Evolutionary conservation across 805 yeast genomes (phyloP).

Genomic region (Candida arabinofermentans): DNA sequence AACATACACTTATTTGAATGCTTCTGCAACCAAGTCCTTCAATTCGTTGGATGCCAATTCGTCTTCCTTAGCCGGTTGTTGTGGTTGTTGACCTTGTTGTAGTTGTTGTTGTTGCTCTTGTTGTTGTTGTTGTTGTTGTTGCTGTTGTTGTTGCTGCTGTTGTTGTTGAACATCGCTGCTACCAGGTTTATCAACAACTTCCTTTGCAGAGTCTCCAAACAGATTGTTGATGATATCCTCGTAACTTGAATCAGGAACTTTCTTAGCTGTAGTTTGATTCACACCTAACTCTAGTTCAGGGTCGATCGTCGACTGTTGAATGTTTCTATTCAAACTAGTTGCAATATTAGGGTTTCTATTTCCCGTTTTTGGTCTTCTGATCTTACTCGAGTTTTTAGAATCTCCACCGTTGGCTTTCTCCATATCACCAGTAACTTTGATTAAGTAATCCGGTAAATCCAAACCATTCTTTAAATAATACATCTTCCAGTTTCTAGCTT

Average conservation of each 20-base stretch:
- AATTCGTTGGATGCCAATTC: constrained; percentile 27
- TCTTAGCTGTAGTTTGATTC: not conserved
- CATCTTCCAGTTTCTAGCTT: constrained; percentile 94
- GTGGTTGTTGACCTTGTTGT: too few relatives aligned
- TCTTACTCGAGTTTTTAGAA: constrained; percentile 6
- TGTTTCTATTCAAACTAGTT: constrained; percentile 9
- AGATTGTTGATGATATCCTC: constrained; percentile 23
- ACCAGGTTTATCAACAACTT: not conserved
- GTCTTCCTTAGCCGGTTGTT: constrained; percentile 7
- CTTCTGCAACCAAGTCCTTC: constrained; percentile 32
- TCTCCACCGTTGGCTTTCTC: constrained; percentile 31
- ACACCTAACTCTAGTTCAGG: not conserved
- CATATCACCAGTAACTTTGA: constrained; percentile 83
- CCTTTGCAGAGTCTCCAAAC: constrained; percentile 8
- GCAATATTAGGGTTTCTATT: constrained; percentile 12
- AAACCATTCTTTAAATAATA: constrained; percentile 70
- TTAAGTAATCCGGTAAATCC: constrained; percentile 75
- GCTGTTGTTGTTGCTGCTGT: too few relatives aligned
- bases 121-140: too few relatives aligned
- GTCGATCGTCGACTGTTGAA: constrained; percentile 1
- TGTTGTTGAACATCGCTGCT: too few relatives aligned
- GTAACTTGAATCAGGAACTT: constrained; percentile 15
- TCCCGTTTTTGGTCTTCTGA: constrained; percentile 22
- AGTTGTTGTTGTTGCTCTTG: too few relatives aligned
- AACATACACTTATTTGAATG: constrained; percentile 20